phyloP scores from a whole-genome alignment of 2,329 filamentous ascomycete species.

The Scedosporium apiospermum region DNA sequence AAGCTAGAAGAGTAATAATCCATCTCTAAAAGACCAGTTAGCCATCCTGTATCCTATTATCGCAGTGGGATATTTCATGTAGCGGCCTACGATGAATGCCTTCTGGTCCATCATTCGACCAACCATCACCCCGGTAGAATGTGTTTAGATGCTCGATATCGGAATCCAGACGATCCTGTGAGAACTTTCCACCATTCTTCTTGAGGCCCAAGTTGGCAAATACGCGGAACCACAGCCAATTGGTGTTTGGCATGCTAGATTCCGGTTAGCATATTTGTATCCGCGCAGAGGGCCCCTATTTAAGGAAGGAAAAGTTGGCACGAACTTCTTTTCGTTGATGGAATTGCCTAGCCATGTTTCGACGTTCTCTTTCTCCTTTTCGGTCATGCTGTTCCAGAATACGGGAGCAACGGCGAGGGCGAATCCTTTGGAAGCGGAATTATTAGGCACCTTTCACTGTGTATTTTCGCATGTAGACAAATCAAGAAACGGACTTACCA shows the following conservation, averaged over 20 bases:
- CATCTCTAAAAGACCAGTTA: slow-evolving; percentile 43
- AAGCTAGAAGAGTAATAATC: slow-evolving; percentile 80
- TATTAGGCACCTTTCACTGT: not conserved
- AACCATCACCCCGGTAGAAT: slow-evolving; percentile 73
- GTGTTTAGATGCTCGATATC: slow-evolving; percentile 73
- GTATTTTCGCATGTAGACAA: not conserved
- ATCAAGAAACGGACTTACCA: slow-evolving; percentile 26
- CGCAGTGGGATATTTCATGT: not conserved
- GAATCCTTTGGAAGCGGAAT: slow-evolving; percentile 35
- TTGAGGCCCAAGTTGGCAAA: slow-evolving; percentile 73
- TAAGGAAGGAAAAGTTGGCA: not conserved
- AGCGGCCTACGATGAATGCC: slow-evolving; percentile 53
- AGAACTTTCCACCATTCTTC: slow-evolving; percentile 64
- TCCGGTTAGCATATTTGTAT: slow-evolving; percentile 29
- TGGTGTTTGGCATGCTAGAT: slow-evolving; percentile 57
- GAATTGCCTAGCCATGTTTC: slow-evolving; percentile 63
- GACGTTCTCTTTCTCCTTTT: slow-evolving; percentile 54
- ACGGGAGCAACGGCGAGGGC: slow-evolving; percentile 59
- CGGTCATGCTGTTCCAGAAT: slow-evolving; percentile 57
- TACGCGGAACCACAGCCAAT: slow-evolving; percentile 75
- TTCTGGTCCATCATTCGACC: slow-evolving; percentile 74
- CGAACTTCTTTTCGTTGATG: slow-evolving; percentile 66
- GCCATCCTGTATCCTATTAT: not conserved
- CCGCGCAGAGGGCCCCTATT: not conserved
- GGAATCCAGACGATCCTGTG: slow-evolving; percentile 57